Base-by-base conservation (phyloP, 2,329 filamentous ascomycete species). In the Aureobasidium sp. region DNA sequence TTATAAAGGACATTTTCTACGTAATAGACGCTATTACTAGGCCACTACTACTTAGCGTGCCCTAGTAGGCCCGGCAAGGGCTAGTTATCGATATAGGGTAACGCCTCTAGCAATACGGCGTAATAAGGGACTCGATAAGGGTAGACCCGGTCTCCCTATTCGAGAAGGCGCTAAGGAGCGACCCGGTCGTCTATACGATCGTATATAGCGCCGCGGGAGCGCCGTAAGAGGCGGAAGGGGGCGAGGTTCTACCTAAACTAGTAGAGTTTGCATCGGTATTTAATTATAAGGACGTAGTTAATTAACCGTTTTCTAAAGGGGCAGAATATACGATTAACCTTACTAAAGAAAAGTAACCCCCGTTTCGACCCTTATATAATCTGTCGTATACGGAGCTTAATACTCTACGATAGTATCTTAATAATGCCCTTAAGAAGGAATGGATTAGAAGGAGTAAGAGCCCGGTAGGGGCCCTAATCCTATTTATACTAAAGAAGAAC, bases 401-500 rank as follows among this genome's bases (percentile, higher is more conserved):
- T 25, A 25, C 22, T 25, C 22, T 25, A 25, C 3, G 3, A 25
- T 25, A 25, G 22, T 25, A 25, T 25, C 22, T 25, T 25, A 25
- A 25, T 25, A 25, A 25, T 25, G 22, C 22, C 22, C 22, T 25
- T 25, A 25, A 25, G 22, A 44, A 44, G 5, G 17, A n/a, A 3
- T 44, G 22, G 41, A 44, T 44, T 44, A 20, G 17, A 44, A 8
- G 17, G 5, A 44, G 41, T 14, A 22, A 42, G 12, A 12, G 8
- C 44, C 22, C 22, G 15, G 61, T 29, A 39, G 58, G 63, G 2
- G 37, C 53, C 3, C 65, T 39, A 41, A 64, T 68, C 34, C 61
- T 67, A 37, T 67, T 67, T 58, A 49, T 67, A 45, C 56, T 36
- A 41, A 68, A 68, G 56, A 64, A 63, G 14, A 56, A 65, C 48